Evolutionary conservation across 176 grass and related monocot species (phyloP), one percentile per base, ranked within the genome.

Genomic region (Aegilops speltoides): DNA sequence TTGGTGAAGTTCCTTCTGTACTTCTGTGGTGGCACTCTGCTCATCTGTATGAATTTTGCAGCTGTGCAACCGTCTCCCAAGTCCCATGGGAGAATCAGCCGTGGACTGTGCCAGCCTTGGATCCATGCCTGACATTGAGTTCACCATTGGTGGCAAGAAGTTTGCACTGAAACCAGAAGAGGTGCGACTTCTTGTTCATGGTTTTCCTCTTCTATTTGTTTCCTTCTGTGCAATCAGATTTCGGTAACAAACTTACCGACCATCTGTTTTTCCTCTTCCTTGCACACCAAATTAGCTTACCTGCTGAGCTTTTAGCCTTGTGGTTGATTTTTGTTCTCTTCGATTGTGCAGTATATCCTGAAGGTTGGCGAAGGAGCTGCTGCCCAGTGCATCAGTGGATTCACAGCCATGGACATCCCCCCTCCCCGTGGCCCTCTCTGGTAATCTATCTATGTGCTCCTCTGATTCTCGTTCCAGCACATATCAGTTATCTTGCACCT

Each of bases 371-470:
- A 88, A 60, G 96, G 93, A 54, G 46, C 85, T 16, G 87, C 73
- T 17, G 89, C 90, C 46, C 93, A 95, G 82, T 98, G 96, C 91
- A 98, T 98, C 80, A 98, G 96, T 38, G 96, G 96, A n/a, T 98
- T 98, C 83, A 95, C 93, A 11, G 93, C 93, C 34, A 69, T 95
- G 77, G 93, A 98, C 29, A 89, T 98, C 24, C 86, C 96, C 11
- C 85, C 93, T n/a, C 96, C 96, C 40, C 93, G 83, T 0, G 96
- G 96, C 10, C 96, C 96, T 73, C 96, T 98, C 82, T 98, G 96
- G 96, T 98, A 97, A 8, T 74, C 41, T 23, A 67, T 43, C 23
- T 10, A 6, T 48, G 10, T 8, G 32, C 19, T 62, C 48, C 16
- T 36, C 62, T 29, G 6, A 41, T 41, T 29, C 25, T 3, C 8